Conservation (phyloP, 768 basidiomycete genomes). For the Exidia glandulosa region DNA sequence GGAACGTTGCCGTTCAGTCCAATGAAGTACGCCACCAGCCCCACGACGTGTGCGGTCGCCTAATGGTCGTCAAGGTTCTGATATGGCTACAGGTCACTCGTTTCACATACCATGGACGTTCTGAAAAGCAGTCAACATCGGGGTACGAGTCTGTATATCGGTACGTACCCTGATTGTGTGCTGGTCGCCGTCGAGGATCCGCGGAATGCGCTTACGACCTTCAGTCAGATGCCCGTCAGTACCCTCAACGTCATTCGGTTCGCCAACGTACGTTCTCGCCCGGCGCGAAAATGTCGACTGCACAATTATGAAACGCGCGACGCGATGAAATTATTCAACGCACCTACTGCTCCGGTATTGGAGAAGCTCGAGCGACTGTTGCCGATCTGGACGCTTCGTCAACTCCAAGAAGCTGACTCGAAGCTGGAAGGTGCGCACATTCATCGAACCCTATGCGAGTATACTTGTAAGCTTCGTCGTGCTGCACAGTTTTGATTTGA, state of each 20-base stretch:
- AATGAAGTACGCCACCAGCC: slow-evolving; percentile 30
- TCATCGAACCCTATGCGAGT: background rate
- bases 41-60: slow-evolving; percentile 31
- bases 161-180: slow-evolving; percentile 7
- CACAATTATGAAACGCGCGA: too few species aligned
- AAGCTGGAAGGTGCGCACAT: background rate
- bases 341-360: slow-evolving; percentile 9
- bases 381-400: slow-evolving; percentile 2
- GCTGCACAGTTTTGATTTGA: slow-evolving; percentile 10
- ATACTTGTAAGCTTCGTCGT: background rate
- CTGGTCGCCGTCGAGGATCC: slow-evolving; percentile 1
- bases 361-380: slow-evolving; percentile 3
- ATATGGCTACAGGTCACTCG: too few species aligned
- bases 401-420: background rate
- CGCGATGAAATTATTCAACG: too few species aligned
- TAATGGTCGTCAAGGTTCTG: background rate
- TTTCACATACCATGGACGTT: too few species aligned
- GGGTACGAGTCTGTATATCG: too few species aligned
- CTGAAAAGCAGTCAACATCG: too few species aligned
- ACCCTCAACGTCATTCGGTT: too few species aligned
- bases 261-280: slow-evolving; percentile 16
- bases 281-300: slow-evolving; percentile 32
- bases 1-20: slow-evolving; percentile 18
- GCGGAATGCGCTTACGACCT: background rate
- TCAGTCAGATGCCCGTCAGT: too few species aligned